These are phyloP conservation scores for Retiboletus fuscus DNA, from an alignment of 1,284 basidiomycete genomes.

Conservation along the genomic window DNA sequence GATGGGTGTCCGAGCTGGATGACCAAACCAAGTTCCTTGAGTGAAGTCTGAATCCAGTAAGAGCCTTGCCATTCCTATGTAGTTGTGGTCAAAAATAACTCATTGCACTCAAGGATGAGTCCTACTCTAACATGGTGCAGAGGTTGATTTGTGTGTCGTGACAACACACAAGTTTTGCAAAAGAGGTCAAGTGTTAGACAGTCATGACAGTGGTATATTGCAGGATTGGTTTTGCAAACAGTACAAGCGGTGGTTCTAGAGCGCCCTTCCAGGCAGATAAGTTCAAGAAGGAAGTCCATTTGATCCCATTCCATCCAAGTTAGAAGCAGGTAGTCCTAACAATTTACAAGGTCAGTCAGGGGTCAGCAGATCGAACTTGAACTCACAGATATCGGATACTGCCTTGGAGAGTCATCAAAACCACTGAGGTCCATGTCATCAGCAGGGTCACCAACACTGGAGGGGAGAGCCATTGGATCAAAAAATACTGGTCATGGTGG, in stretches of 20 bases:
- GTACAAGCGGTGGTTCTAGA: neutral
- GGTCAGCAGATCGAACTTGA: too few relatives aligned
- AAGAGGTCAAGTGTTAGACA: conserved; percentile 4
- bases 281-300: conserved; percentile 10
- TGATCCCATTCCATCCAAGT: conserved; percentile 7
- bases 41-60: neutral
- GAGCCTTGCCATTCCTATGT: conserved; percentile 8
- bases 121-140: neutral
- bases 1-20: conserved; percentile 8
- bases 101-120: too few relatives aligned
- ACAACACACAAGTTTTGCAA: neutral
- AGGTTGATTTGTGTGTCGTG: neutral
- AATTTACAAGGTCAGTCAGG: too few relatives aligned
- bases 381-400: too few relatives aligned
- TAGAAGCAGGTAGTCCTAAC: neutral
- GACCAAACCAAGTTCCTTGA: neutral
- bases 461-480: too few relatives aligned
- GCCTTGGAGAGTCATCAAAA: too few relatives aligned
- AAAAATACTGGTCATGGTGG: too few relatives aligned
- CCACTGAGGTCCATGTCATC: too few relatives aligned
- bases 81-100: too few relatives aligned
- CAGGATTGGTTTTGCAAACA: conserved; percentile 2
- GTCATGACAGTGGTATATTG: conserved; percentile 4
- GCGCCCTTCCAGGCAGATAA: conserved; percentile 8
- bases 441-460: too few relatives aligned